These are phyloP conservation scores for Fusarium clavum DNA, from an alignment of 2,329 filamentous ascomycete genomes.

Conservation along the genomic window DNA sequence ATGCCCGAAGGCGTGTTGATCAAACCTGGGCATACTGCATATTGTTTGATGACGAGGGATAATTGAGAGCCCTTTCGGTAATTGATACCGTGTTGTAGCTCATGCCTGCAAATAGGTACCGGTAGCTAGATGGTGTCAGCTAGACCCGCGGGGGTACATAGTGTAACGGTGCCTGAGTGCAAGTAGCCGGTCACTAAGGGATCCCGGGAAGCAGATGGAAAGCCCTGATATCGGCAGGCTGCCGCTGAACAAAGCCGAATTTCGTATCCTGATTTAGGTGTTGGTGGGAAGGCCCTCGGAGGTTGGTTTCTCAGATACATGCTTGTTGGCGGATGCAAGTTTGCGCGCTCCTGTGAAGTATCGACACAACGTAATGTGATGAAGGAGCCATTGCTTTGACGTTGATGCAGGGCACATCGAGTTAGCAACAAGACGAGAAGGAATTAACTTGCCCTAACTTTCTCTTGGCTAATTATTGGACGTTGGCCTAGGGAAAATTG, in stretches of 20 bases:
- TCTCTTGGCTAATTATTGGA: slow-evolving; percentile 3
- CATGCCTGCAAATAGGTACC: neutral
- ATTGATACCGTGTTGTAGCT: slow-evolving; percentile 12
- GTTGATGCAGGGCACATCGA: slow-evolving; percentile 24
- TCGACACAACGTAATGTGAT: neutral
- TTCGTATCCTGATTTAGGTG: slow-evolving; percentile 42
- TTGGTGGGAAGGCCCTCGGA: neutral
- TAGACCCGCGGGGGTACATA: slow-evolving; percentile 8
- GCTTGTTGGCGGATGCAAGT: neutral
- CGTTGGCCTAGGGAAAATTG: neutral
- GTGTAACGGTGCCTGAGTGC: slow-evolving; percentile 31
- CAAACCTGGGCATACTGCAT: neutral
- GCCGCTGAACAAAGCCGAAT: slow-evolving; percentile 18
- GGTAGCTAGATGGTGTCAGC: slow-evolving; percentile 3
- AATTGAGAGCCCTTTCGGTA: neutral
- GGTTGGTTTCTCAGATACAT: neutral
- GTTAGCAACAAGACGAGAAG: slow-evolving; percentile 16
- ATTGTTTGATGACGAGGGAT: slow-evolving; percentile 11
- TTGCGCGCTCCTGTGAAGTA: neutral
- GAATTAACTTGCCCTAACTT: slow-evolving; percentile 21
- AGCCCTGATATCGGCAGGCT: slow-evolving; percentile 30
- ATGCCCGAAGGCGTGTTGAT: slow-evolving; percentile 7
- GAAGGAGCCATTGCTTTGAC: neutral
- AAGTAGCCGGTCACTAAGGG: slow-evolving; percentile 23
- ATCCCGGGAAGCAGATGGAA: slow-evolving; percentile 12